These are phyloP conservation scores for Zoysia pacifica DNA, from an alignment of 176 grass and related monocot genomes.

Conservation along the genomic window DNA sequence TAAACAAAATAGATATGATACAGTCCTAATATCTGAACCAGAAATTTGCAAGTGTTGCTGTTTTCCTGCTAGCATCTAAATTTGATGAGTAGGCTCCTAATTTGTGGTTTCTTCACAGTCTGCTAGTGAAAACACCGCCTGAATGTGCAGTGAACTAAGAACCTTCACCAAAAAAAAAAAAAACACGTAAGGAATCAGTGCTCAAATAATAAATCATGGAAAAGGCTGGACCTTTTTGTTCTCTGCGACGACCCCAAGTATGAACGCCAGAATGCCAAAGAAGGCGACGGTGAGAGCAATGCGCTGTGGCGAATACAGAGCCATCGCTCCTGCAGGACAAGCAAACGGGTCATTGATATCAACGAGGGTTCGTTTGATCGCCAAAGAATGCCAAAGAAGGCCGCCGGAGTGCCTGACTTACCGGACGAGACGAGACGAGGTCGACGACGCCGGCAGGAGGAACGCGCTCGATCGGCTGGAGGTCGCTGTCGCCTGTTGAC, in stretches of 20 bases:
- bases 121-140: not conserved
- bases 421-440: too few relatives aligned
- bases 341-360: not conserved
- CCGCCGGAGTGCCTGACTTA: too few relatives aligned
- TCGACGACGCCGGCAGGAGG: too few relatives aligned
- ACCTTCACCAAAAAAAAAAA: not conserved
- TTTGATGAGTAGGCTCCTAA: not conserved
- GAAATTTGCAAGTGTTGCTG: not conserved
- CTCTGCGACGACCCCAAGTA: constrained; percentile 72
- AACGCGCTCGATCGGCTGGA: too few relatives aligned
- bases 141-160: not conserved
- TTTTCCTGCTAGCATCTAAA: not conserved
- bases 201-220: not conserved
- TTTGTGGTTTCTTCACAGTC: not conserved
- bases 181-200: too few relatives aligned
- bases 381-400: too few relatives aligned
- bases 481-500: too few relatives aligned
- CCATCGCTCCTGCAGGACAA: constrained; percentile 53
- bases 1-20: not conserved
- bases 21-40: not conserved
- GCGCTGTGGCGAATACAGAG: constrained; percentile 22
- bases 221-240: constrained; percentile 73
- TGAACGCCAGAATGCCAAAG: constrained; percentile 56
- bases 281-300: constrained; percentile 42
- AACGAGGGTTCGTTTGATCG: not conserved